A percentile compares a stretch with the other conserved stretches of the same genome.
Evolutionary conservation across 73 alveolate species (phyloP).

Genomic region (Diophrys appendiculata): DNA sequence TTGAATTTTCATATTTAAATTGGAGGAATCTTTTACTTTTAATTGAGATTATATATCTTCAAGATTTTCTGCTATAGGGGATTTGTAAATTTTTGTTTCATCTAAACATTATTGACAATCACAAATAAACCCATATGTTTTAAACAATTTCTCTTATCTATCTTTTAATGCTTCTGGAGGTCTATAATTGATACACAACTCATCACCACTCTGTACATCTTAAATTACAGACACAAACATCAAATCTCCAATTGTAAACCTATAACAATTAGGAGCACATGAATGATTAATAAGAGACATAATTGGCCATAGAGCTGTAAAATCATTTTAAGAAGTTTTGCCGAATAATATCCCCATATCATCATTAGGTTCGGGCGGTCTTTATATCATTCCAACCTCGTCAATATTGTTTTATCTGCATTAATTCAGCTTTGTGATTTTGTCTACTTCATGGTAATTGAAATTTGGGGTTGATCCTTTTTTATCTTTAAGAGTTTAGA

Average conservation of each 20-base stretch:
- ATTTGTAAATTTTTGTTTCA: too few relatives aligned
- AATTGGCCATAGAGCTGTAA: not conserved
- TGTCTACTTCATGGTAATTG: not conserved
- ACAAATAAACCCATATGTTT: not conserved
- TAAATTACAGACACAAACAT: not conserved
- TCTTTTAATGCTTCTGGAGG: not conserved
- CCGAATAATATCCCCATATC: too few relatives aligned
- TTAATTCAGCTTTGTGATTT: not conserved
- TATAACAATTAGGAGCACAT: not conserved
- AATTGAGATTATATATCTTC: too few relatives aligned
- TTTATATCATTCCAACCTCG: too few relatives aligned
- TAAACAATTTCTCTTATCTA: not conserved
- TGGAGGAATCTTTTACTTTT: too few relatives aligned
- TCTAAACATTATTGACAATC: not conserved
- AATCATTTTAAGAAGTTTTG: not conserved
- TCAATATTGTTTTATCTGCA: too few relatives aligned
- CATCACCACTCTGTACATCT: not conserved
- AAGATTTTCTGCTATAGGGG: too few relatives aligned
- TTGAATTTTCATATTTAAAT: too few relatives aligned
- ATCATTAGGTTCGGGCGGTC: too few relatives aligned
- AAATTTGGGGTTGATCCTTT: not conserved
- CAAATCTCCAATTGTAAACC: not conserved
- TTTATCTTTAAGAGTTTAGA: not conserved
- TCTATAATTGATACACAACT: not conserved
- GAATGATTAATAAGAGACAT: not conserved